These are phyloP conservation scores for Thermochaetoides thermophila DNA, from an alignment of 495 filamentous ascomycete genomes.

Conservation along the genomic window DNA sequence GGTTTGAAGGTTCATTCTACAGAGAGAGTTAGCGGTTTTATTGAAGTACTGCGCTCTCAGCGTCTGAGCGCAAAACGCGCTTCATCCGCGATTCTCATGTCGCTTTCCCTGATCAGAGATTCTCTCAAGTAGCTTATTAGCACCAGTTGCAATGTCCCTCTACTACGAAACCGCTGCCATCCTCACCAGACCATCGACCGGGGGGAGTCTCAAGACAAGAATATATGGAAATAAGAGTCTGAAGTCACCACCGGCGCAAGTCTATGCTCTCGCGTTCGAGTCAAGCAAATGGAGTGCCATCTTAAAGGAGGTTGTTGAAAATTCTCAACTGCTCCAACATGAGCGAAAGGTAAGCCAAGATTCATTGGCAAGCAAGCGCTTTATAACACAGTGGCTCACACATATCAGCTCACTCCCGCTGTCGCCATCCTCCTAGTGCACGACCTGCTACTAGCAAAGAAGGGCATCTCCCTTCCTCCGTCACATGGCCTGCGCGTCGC, in stretches of 20 bases:
- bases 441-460: constrained; percentile 68
- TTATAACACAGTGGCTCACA: too few relatives aligned
- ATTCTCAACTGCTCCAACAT: constrained; percentile 47
- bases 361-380: too few relatives aligned
- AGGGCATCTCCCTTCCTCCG: constrained; percentile 61
- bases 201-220: constrained; percentile 68
- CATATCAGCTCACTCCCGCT: constrained; percentile 54
- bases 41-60: too few relatives aligned
- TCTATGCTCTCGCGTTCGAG: constrained; percentile 76
- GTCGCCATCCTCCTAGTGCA: constrained; percentile 73
- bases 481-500: constrained; percentile 61
- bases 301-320: constrained; percentile 73
- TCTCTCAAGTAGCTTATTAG: too few relatives aligned
- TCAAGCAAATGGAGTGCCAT: constrained; percentile 80
- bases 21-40: too few relatives aligned
- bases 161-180: constrained; percentile 80
- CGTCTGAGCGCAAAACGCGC: too few relatives aligned
- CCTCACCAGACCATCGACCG: constrained; percentile 45
- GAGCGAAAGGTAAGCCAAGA: constrained; percentile 87
- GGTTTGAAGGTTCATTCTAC: too few relatives aligned
- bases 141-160: constrained; percentile 52
- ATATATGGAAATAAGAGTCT: constrained; percentile 56
- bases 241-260: constrained; percentile 62
- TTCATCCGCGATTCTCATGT: too few relatives aligned
- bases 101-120: too few relatives aligned